These are phyloP conservation scores for Penicillium mononematosum DNA, from an alignment of 495 filamentous ascomycete genomes.

Conservation along the genomic window DNA sequence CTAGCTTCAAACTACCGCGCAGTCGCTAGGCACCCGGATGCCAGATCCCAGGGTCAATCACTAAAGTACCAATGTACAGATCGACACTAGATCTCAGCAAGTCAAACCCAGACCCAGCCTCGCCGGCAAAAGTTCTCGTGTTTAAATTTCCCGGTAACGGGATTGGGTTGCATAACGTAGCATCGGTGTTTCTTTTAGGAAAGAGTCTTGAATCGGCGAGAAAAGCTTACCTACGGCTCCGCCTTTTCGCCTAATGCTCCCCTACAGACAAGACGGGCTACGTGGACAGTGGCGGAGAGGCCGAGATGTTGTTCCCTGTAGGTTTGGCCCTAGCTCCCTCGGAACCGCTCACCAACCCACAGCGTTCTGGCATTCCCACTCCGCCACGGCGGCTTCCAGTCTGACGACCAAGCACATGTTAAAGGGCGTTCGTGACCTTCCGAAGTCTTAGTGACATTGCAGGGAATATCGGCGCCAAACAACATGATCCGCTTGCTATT, in stretches of 20 bases:
- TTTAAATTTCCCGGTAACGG: slow-evolving; percentile 25
- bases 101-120: slow-evolving; percentile 9
- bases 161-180: slow-evolving; percentile 33
- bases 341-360: slow-evolving; percentile 15
- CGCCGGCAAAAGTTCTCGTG: slow-evolving; percentile 8
- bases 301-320: not conserved
- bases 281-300: slow-evolving; percentile 3
- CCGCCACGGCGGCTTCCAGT: slow-evolving; percentile 19
- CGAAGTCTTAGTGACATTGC: slow-evolving; percentile 20
- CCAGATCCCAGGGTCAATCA: slow-evolving; percentile 7
- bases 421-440: slow-evolving; percentile 25
- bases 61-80: slow-evolving; percentile 10
- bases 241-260: slow-evolving; percentile 1
- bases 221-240: slow-evolving; percentile 22
- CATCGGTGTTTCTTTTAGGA: slow-evolving; percentile 25
- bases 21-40: not conserved
- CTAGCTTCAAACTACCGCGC: not conserved
- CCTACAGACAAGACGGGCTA: not conserved
- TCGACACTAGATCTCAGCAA: slow-evolving; percentile 8
- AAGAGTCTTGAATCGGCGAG: slow-evolving; percentile 20
- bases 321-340: not conserved
- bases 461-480: slow-evolving; percentile 8
- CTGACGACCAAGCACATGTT: slow-evolving; percentile 25
- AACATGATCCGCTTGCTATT: slow-evolving; percentile 4
- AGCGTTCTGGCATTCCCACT: slow-evolving; percentile 8